Evolutionary conservation across 768 basidiomycete species (phyloP).

Genomic region (Trametes cubensis): DNA sequence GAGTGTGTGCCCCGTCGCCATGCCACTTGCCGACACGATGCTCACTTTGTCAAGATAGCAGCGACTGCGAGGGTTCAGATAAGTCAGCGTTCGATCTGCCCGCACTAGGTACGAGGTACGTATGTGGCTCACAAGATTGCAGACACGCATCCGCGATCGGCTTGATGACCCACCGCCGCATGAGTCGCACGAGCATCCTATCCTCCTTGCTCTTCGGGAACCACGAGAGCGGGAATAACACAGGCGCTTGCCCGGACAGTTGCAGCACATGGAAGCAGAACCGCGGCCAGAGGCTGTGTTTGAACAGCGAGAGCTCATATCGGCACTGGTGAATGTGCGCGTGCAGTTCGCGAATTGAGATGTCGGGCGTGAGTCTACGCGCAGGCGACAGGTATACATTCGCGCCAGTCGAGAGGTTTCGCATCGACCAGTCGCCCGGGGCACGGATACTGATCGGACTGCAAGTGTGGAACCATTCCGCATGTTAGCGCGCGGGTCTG

Average conservation of each 20-base stretch:
- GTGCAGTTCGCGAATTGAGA: constrained; percentile 23
- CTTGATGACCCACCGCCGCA: constrained; percentile 19
- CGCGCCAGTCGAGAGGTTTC: constrained; percentile 29
- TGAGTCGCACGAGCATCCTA: neutral
- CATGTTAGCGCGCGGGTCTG: neutral
- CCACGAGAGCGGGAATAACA: constrained; percentile 24
- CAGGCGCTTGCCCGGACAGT: constrained; percentile 27
- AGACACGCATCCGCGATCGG: constrained; percentile 22
- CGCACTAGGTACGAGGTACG: no score
- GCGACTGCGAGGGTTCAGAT: constrained; percentile 16
- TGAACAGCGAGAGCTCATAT: constrained; percentile 26
- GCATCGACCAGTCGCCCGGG: constrained; percentile 33
- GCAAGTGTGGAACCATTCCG: neutral
- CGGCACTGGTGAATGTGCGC: constrained; percentile 30
- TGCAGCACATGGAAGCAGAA: constrained; percentile 26
- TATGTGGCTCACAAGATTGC: constrained; percentile 23
- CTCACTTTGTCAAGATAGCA: constrained; percentile 28
- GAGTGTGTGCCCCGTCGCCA: neutral
- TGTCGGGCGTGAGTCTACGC: neutral
- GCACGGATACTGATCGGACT: constrained; percentile 30
- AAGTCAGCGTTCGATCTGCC: neutral
- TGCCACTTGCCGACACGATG: neutral
- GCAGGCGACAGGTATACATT: constrained; percentile 29
- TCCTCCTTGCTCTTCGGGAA: constrained; percentile 19
- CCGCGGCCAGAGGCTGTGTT: constrained; percentile 26